A percentile compares a stretch with the other conserved stretches of the same genome.
These are phyloP conservation scores for Apophysomyces trapeziformis DNA, from an alignment of 371 early-diverging fungal genomes.

Conservation along the genomic window DNA sequence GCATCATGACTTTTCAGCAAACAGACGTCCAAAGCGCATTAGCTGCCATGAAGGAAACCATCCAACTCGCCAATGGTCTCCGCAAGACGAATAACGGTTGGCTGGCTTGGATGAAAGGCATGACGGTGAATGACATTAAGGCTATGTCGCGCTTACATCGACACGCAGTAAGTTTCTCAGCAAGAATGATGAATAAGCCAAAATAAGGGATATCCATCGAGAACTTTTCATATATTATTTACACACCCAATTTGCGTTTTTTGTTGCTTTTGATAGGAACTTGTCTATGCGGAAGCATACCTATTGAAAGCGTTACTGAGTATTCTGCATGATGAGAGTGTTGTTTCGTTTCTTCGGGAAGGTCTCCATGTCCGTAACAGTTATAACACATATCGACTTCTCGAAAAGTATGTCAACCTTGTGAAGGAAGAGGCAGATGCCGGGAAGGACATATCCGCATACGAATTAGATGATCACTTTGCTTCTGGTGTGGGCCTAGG, in stretches of 20 bases:
- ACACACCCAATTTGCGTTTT: neutral
- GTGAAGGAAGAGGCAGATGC: conserved; percentile 43
- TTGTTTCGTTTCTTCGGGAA: conserved; percentile 69
- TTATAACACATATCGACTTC: conserved; percentile 57
- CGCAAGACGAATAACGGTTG: conserved; percentile 49
- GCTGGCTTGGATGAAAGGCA: conserved; percentile 28
- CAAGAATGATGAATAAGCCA: neutral
- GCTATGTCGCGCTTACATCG: conserved; percentile 60
- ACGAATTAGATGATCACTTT: conserved; percentile 66
- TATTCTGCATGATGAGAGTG: conserved; percentile 64
- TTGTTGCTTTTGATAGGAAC: conserved; percentile 43
- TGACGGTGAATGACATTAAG: conserved; percentile 37
- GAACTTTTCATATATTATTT: neutral
- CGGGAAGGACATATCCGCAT: conserved; percentile 30
- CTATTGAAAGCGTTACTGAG: conserved; percentile 66
- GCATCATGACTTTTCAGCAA: conserved; percentile 70
- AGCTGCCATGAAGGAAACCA: conserved; percentile 50
- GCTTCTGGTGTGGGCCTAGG: conserved; percentile 68
- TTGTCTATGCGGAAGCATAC: conserved; percentile 71
- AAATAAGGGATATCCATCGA: neutral
- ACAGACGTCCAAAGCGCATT: conserved; percentile 59
- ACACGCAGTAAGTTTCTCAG: conserved; percentile 53
- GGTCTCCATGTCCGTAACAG: conserved; percentile 66
- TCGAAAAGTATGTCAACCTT: conserved; percentile 55
- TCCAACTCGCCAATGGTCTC: conserved; percentile 46